phyloP scores from a whole-genome alignment of 1,139 yeast genomes.

The Geotrichum carabidarum region DNA sequence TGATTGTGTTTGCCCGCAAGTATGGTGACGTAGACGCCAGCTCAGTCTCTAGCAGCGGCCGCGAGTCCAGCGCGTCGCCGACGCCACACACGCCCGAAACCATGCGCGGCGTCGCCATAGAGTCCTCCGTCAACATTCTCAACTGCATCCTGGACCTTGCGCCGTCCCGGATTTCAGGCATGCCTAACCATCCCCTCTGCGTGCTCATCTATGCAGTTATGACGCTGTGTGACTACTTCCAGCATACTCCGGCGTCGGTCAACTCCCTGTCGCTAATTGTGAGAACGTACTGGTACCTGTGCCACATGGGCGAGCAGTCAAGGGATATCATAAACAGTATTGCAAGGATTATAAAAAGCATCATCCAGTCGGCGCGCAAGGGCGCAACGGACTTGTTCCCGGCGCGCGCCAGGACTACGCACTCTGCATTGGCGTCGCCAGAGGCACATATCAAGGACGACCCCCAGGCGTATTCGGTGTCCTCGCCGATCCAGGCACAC shows the following conservation, averaged over 20 bases:
- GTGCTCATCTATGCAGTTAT: constrained; percentile 50
- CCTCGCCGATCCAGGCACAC: not conserved
- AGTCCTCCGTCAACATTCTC: constrained; percentile 43
- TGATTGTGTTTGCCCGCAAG: constrained; percentile 1
- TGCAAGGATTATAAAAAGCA: constrained; percentile 47
- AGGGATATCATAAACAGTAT: constrained; percentile 55
- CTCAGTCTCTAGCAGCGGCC: not conserved
- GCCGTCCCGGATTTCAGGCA: constrained; percentile 45
- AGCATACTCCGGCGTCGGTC: constrained; percentile 27
- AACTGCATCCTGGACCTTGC: constrained; percentile 43
- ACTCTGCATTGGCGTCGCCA: not conserved
- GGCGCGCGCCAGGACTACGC: not conserved
- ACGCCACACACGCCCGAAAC: not conserved
- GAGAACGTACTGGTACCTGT: constrained; percentile 51
- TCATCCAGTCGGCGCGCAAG: constrained; percentile 38
- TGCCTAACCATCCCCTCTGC: constrained; percentile 47
- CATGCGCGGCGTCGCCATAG: constrained; percentile 12
- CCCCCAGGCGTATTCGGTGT: constrained; percentile 6
- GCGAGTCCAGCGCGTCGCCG: not conserved
- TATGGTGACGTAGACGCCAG: not conserved
- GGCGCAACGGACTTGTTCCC: constrained; percentile 3
- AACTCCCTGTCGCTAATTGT: constrained; percentile 43
- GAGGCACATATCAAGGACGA: not conserved
- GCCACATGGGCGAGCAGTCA: constrained; percentile 48
- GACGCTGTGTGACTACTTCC: constrained; percentile 43